A percentile compares a stretch with the other conserved stretches of the same genome.
These are phyloP conservation scores for Austroboletus eburneus DNA, from an alignment of 768 basidiomycete species.

Conservation along the genomic window DNA sequence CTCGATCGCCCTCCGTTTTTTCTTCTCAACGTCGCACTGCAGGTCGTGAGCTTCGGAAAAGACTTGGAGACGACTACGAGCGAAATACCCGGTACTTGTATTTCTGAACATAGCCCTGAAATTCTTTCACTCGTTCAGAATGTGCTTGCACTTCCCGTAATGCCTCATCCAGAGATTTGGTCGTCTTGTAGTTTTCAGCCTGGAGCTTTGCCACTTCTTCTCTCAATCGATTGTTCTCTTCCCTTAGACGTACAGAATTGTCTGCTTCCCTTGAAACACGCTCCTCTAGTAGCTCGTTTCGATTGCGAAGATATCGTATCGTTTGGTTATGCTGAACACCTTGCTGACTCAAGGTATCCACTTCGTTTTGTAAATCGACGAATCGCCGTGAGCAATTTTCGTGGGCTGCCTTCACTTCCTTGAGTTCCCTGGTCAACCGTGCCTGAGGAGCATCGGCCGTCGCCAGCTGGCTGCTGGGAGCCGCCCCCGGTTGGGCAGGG, in stretches of 20 bases:
- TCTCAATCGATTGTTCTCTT: constrained; percentile 10
- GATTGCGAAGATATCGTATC: constrained; percentile 13
- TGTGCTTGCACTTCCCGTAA: constrained; percentile 11
- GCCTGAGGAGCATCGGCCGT: constrained; percentile 4
- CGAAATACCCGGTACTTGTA: constrained; percentile 22
- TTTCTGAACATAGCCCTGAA: constrained; percentile 17
- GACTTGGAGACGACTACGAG: not conserved
- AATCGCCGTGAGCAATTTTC: constrained; percentile 9
- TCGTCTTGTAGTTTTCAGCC: constrained; percentile 21
- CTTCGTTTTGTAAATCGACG: constrained; percentile 10
- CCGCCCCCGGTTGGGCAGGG: constrained; percentile 9
- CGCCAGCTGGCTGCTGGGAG: not conserved
- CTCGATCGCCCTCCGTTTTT: constrained; percentile 25
- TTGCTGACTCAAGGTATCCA: constrained; percentile 7
- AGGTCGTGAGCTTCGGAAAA: not conserved
- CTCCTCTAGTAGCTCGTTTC: constrained; percentile 11
- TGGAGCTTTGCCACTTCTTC: constrained; percentile 22
- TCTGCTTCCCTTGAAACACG: constrained; percentile 9
- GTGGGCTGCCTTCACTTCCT: constrained; percentile 11
- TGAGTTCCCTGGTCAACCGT: constrained; percentile 13
- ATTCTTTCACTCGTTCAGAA: constrained; percentile 20
- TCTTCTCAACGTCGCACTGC: constrained; percentile 22
- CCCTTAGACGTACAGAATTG: constrained; percentile 2
- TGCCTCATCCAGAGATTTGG: constrained; percentile 14
- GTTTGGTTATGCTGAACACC: constrained; percentile 5